These are phyloP conservation scores for Parathielavia appendiculata DNA, from an alignment of 495 filamentous ascomycete genomes.

Conservation along the genomic window DNA sequence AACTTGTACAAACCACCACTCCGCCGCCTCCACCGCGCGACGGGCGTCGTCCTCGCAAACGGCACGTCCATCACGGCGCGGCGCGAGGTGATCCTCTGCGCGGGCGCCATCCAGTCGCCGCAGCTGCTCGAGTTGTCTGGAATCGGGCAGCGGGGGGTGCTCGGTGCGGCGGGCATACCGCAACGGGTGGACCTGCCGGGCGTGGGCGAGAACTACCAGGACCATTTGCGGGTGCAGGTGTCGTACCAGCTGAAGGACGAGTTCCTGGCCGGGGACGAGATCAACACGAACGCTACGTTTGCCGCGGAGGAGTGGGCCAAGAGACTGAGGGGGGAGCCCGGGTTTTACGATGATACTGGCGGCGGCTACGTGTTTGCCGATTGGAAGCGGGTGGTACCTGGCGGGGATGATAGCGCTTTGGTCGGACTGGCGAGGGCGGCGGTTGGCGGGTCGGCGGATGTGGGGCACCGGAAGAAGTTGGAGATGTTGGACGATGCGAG, in stretches of 20 bases:
- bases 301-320: conserved; percentile 22
- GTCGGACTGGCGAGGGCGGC: conserved; percentile 6
- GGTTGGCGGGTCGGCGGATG: neutral
- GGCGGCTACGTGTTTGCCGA: conserved; percentile 23
- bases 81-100: conserved; percentile 52
- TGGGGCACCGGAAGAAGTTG: conserved; percentile 22
- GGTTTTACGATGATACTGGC: conserved; percentile 28
- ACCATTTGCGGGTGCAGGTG: conserved; percentile 38
- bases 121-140: conserved; percentile 55
- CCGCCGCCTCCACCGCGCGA: conserved; percentile 16
- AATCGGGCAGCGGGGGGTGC: conserved; percentile 40
- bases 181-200: conserved; percentile 42
- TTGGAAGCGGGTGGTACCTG: conserved; percentile 19
- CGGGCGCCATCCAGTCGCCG: conserved; percentile 49
- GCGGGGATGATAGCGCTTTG: neutral
- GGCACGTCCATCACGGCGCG: conserved; percentile 33
- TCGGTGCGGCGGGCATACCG: conserved; percentile 37
- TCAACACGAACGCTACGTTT: conserved; percentile 24
- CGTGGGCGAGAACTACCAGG: conserved; percentile 49
- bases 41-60: conserved; percentile 29
- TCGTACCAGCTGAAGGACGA: conserved; percentile 25
- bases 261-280: conserved; percentile 23
- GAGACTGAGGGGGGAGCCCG: conserved; percentile 18
- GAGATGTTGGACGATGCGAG: conserved; percentile 18
- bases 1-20: conserved; percentile 15